Base-by-base conservation (phyloP, 2,329 filamentous ascomycete species). In the Aspergillus carbonarius region DNA sequence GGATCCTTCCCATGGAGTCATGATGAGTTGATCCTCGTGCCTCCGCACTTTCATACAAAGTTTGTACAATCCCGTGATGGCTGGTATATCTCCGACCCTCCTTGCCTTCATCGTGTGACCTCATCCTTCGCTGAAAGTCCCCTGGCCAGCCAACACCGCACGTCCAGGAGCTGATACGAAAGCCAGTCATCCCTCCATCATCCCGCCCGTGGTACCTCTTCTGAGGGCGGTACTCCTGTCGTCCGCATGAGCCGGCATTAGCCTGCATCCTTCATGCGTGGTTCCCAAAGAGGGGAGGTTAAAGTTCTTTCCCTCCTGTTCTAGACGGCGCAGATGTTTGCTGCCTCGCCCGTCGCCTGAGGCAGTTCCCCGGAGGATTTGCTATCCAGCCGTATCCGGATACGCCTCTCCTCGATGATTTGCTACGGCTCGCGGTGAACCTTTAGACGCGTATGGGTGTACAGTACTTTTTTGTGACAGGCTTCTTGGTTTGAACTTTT, bases 241-340 rank as follows among this genome's bases (percentile, higher is more conserved):
- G 25, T 30, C 25, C 44, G 44, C 44, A 48, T 48, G 34, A 44
- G 18, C 39, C 32, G 44, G 50, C 35, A 49, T 58, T 58, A 58
- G 56, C 50, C 46, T 40, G 52, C 44, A 58, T 58, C 56, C 44
- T 58, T 40, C 50, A 54, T 58, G 50, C 52, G 50, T 32, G 50
- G n/a, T 25, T 15, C 56, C 56, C 42, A 40, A 58, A 54, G 25
- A 32, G 50, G 56, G 44, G 44, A 10, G 4, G 44, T 30, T 48
- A 48, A 48, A 25, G 44, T 48, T 48, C 44, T 48, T 48, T 48
- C 44, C 25, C 32, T 48, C 44, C 44, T 30, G 53, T 49, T 55
- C 53, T 55, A 39, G 53, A 55, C 30, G 47, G 44, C n/a, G 23
- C 25, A 30, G 9, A 7, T 17, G 44, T 23, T 42, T 42, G 39